Evolutionary conservation across 805 yeast species (phyloP), one percentile per base, ranked within the genome.

Genomic region (Tetrapisispora phaffii): DNA sequence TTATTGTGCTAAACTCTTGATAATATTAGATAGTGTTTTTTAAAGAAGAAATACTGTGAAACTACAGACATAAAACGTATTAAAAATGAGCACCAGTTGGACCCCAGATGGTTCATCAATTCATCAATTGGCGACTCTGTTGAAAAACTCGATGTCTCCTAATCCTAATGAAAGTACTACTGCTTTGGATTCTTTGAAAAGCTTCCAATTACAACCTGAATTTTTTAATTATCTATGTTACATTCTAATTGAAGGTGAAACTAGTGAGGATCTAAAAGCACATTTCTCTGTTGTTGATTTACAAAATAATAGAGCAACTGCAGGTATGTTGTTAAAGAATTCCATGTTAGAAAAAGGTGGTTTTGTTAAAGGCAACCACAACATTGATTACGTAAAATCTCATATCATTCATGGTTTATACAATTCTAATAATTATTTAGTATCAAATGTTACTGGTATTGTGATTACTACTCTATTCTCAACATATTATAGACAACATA

Each of bases 391-490:
- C 53, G 69, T 81, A 32, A 70, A 74, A 50, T 48, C 58, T n/a
- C 55, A 66, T 44, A 63, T 74, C 21, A 51, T 69, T 52, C 55
- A 62, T 50, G 71, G 87, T 19, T 48, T 64, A 17, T 55, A 57
- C 34, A 53, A 59, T 23, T 46, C 58, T 2, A 46, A 49, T 6
- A 56, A 53, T 42, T 32, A 45, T 17, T 67, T 85, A 52, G 84
- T 90, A 24, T 75, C 95, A 49, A 87, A 85, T 58, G 85, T 90
- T 48, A 82, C 96, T 6, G 96, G 97, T 34, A 88, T 82, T 57
- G 95, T 88, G 41, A 79, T 90, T 43, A 85, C 97, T 2, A 74
- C 96, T 0, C 65, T 93, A 26, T 83, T 88, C 53, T 71, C 83
- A 2, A 70, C 77, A 9, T 65, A 65, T 45, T 64, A 58, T 48